phyloP scores from a whole-genome alignment of 2,329 filamentous ascomycete species.

The Neopestalotiopsis clavispora region DNA sequence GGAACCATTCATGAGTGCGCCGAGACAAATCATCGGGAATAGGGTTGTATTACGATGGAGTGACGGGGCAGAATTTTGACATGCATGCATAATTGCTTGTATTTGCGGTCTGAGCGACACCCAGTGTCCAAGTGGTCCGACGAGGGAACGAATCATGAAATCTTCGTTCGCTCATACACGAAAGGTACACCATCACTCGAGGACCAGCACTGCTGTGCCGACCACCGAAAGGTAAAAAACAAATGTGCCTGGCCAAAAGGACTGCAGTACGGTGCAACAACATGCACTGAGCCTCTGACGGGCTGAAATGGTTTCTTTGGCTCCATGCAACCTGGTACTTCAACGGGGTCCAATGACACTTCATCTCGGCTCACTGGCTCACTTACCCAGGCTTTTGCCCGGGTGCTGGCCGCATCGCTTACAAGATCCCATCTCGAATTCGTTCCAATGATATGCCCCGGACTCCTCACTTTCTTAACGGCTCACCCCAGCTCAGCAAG shows the following conservation, averaged over 20 bases:
- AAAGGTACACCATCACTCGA: too few species aligned
- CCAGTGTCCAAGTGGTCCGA: not conserved
- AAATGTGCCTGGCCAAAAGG: too few species aligned
- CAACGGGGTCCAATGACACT: slow-evolving; percentile 8
- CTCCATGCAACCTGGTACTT: not conserved
- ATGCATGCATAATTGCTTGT: not conserved
- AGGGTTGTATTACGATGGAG: not conserved
- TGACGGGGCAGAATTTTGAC: too few species aligned
- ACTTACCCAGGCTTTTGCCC: not conserved
- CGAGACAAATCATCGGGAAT: not conserved
- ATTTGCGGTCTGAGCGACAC: not conserved
- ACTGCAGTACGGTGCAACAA: too few species aligned
- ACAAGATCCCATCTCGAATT: slow-evolving; percentile 11
- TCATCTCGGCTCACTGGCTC: slow-evolving; percentile 9
- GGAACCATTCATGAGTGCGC: not conserved
- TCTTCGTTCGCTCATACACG: too few species aligned
- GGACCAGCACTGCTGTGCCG: too few species aligned
- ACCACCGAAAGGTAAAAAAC: too few species aligned
- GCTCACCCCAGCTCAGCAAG: not conserved
- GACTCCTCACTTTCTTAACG: not conserved
- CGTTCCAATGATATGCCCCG: slow-evolving; percentile 11
- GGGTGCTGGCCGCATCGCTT: slow-evolving; percentile 5
- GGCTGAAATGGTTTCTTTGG: too few species aligned
- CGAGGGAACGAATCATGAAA: not conserved
- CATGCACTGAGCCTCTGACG: too few species aligned